Evolutionary conservation across 2,329 filamentous ascomycete species (phyloP).

Genomic region (Plectosphaerella plurivora): DNA sequence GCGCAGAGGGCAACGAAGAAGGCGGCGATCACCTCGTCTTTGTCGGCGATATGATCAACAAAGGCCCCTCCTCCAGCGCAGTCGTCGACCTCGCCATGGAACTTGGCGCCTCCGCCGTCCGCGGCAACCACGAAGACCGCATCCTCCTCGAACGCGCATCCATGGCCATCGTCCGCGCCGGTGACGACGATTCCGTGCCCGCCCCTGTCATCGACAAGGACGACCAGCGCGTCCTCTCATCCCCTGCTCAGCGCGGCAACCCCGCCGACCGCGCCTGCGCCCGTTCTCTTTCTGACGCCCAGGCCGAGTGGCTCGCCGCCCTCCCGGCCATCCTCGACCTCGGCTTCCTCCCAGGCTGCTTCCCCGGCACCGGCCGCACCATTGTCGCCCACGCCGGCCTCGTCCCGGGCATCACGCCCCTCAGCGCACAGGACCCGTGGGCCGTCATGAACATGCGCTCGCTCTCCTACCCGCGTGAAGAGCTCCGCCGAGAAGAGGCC

Average conservation of each 20-base stretch:
- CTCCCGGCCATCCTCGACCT: constrained; percentile 77
- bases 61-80: constrained; percentile 77
- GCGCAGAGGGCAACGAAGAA: constrained; percentile 15
- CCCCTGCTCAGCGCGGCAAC: constrained; percentile 25
- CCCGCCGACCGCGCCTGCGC: constrained; percentile 48
- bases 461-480: constrained; percentile 51
- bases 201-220: constrained; percentile 1
- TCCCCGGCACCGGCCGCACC: constrained; percentile 47
- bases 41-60: constrained; percentile 75
- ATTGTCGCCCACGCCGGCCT: constrained; percentile 83
- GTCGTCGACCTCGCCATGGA: constrained; percentile 73
- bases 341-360: constrained; percentile 48
- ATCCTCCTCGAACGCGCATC: constrained; percentile 62
- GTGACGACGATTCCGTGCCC: constrained; percentile 8
- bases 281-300: constrained; percentile 47
- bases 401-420: constrained; percentile 61
- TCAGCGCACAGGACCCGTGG: constrained; percentile 69
- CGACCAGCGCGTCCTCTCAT: constrained; percentile 3
- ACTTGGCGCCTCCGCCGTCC: constrained; percentile 73
- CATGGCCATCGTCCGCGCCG: constrained; percentile 24
- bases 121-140: constrained; percentile 90
- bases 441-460: constrained; percentile 92
- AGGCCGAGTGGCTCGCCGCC: constrained; percentile 63
- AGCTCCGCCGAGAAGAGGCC: constrained; percentile 31
- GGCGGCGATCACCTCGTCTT: constrained; percentile 69